A percentile compares a stretch with the other conserved stretches of the same genome.
Evolutionary conservation across 2,329 filamentous ascomycete species (phyloP).

Genomic region (Teratosphaeria nubilosa): DNA sequence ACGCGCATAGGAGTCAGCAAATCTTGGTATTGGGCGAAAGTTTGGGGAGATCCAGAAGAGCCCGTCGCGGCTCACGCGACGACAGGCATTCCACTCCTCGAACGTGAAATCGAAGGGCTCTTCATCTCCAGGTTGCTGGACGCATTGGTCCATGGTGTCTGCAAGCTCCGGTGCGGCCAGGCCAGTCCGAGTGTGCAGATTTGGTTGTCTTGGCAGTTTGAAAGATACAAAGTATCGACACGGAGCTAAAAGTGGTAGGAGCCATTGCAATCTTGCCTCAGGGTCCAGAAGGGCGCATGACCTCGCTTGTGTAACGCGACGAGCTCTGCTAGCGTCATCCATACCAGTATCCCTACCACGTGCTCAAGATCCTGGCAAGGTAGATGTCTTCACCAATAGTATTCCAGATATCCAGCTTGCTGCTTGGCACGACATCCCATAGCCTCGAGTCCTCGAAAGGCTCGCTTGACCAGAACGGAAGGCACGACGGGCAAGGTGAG

Average conservation of each 20-base stretch:
- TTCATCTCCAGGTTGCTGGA: background rate
- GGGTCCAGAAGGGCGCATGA: background rate
- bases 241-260: background rate
- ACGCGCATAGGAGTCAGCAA: conserved; percentile 1
- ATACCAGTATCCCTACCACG: background rate
- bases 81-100: background rate
- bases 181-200: background rate
- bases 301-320: background rate
- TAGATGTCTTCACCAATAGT: background rate
- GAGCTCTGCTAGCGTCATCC: background rate
- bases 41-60: background rate
- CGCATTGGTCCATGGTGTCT: background rate
- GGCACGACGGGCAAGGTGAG: background rate
- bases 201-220: background rate
- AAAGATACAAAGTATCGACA: background rate
- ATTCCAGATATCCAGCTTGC: background rate
- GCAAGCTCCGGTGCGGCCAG: background rate
- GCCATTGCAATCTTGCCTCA: background rate
- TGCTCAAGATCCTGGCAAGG: background rate
- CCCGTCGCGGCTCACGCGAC: background rate
- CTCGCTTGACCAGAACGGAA: background rate
- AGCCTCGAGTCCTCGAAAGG: background rate
- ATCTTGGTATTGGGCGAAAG: background rate
- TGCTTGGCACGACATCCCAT: background rate
- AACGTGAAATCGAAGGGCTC: background rate